Evolutionary conservation across 805 yeast genomes (phyloP).

Genomic region (Ogataea nakhonphanomensis): DNA sequence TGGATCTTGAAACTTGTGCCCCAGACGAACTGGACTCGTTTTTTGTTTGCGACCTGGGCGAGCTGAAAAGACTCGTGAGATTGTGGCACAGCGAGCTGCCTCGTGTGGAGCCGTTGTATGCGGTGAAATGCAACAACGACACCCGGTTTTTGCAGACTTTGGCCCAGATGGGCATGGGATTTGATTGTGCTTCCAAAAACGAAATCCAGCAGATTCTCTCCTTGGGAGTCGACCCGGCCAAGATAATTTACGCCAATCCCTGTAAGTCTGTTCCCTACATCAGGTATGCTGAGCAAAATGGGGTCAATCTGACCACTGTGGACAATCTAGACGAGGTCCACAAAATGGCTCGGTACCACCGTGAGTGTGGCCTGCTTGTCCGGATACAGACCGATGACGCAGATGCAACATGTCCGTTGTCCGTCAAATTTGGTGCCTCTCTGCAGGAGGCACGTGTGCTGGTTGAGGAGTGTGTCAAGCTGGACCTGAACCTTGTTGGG

Average conservation of each 20-base stretch:
- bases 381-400: constrained; percentile 90
- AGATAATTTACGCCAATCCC: constrained; percentile 90
- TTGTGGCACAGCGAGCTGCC: constrained; percentile 70
- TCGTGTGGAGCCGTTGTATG: constrained; percentile 80
- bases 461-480: constrained; percentile 56
- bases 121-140: constrained; percentile 91
- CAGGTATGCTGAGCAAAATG: constrained; percentile 57
- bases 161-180: constrained; percentile 63
- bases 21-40: constrained; percentile 85
- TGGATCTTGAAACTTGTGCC: constrained; percentile 19
- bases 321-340: constrained; percentile 83
- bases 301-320: constrained; percentile 75
- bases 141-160: constrained; percentile 52
- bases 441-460: constrained; percentile 50
- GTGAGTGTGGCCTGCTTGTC: constrained; percentile 65
- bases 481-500: constrained; percentile 69
- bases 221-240: constrained; percentile 58
- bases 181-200: constrained; percentile 89
- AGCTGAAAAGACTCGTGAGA: constrained; percentile 56
- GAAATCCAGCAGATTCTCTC: constrained; percentile 70
- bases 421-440: constrained; percentile 86
- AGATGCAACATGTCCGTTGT: constrained; percentile 77
- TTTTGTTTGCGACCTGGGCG: constrained; percentile 81
- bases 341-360: constrained; percentile 67
- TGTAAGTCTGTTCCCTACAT: constrained; percentile 85